Evolutionary conservation across 352 stramenopile genomes (phyloP).

Genomic region (Phytophthora rubi): DNA sequence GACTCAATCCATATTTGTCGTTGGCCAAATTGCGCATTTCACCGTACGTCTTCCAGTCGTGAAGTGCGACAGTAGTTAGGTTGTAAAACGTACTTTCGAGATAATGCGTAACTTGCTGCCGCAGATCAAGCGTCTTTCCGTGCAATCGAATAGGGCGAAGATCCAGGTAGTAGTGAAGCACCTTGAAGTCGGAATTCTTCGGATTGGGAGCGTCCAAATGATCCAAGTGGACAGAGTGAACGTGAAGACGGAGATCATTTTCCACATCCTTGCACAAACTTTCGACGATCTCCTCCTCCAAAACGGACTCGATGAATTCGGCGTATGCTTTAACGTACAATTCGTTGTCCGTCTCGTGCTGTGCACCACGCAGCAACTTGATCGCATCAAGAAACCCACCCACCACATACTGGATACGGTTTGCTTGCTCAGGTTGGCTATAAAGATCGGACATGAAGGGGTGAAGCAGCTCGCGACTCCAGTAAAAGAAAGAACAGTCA

Average conservation of each 20-base stretch:
- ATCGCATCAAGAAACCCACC: constrained; percentile 83
- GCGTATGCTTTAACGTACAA: constrained; percentile 76
- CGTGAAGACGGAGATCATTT: constrained; percentile 91
- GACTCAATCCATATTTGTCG: constrained; percentile 92
- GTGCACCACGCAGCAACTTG: constrained; percentile 72
- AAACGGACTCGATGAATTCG: constrained; percentile 82
- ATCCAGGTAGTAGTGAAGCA: constrained; percentile 87
- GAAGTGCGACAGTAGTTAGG: constrained; percentile 93
- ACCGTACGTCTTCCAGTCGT: constrained; percentile 95
- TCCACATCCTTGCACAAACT: constrained; percentile 94
- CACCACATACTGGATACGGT: constrained; percentile 85
- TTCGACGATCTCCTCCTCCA: constrained; percentile 89
- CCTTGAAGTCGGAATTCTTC: constrained; percentile 83
- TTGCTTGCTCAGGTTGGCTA: constrained; percentile 75
- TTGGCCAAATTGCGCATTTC: constrained; percentile 94
- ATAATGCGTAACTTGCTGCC: constrained; percentile 90
- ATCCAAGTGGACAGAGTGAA: constrained; percentile 88
- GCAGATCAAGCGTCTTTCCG: constrained; percentile 86
- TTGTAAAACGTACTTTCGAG: constrained; percentile 97
- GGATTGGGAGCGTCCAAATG: constrained; percentile 89
- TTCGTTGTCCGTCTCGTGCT: constrained; percentile 78
- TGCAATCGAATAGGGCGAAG: constrained; percentile 90
- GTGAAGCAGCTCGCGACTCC: constrained; percentile 89
- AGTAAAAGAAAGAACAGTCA: constrained; percentile 95
- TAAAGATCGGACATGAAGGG: constrained; percentile 89